Percentiles rank a stretch among this genome's conserved stretches.
phyloP scores from a whole-genome alignment of 805 yeast species.

The Lachancea sp. region DNA sequence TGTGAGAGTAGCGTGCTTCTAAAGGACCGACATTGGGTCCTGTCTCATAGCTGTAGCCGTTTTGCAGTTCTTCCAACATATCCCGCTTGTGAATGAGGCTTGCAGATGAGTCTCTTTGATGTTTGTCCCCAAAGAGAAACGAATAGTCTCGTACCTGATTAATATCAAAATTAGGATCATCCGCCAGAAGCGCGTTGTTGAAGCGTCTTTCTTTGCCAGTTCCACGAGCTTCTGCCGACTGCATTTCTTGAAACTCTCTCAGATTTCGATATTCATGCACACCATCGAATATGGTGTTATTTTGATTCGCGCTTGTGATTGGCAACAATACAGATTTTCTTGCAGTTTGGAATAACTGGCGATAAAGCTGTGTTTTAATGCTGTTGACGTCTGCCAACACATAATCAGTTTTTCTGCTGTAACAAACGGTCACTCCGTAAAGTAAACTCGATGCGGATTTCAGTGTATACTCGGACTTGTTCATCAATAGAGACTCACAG shows the following conservation, averaged over 20 bases:
- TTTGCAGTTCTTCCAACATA: slow-evolving; percentile 5
- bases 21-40: neutral
- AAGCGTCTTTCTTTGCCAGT: too few species aligned
- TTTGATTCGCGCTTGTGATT: neutral
- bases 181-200: slow-evolving; percentile 14
- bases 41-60: slow-evolving; percentile 6
- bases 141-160: slow-evolving; percentile 12
- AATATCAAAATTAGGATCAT: slow-evolving; percentile 27
- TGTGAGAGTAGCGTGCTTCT: neutral
- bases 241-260: slow-evolving; percentile 7
- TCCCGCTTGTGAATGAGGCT: slow-evolving; percentile 6
- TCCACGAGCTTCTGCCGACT: neutral
- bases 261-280: slow-evolving; percentile 8
- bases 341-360: slow-evolving; percentile 8
- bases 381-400: slow-evolving; percentile 25
- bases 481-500: slow-evolving; percentile 20
- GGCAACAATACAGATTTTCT: neutral
- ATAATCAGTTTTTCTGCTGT: slow-evolving; percentile 28
- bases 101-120: neutral
- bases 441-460: slow-evolving; percentile 26
- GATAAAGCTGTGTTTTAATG: slow-evolving; percentile 20
- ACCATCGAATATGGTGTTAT: slow-evolving; percentile 10
- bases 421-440: slow-evolving; percentile 31
- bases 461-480: slow-evolving; percentile 19
- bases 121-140: slow-evolving; percentile 1